Evolutionary conservation across 2,329 filamentous ascomycete species (phyloP).

Genomic region (Neoascochyta sp.): DNA sequence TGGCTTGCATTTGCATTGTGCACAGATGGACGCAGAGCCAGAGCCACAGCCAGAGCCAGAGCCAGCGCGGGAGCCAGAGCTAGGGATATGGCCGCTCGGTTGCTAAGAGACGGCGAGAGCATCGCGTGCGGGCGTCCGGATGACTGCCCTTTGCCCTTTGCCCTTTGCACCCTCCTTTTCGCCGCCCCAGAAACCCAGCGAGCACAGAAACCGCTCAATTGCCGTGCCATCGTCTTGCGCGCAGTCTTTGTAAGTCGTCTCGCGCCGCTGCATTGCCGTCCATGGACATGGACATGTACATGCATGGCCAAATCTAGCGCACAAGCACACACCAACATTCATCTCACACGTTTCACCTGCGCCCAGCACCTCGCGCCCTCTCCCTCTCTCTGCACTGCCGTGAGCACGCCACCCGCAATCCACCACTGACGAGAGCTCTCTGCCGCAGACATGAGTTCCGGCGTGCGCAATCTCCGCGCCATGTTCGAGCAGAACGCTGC

Average conservation of each 20-base stretch:
- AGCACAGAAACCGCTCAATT: conserved; percentile 4
- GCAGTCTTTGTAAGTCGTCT: conserved; percentile 22
- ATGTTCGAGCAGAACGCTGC: conserved; percentile 46
- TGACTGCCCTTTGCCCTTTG: too few species aligned
- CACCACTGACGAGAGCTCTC: conserved; percentile 25
- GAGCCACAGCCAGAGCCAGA: too few species aligned
- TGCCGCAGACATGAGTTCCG: conserved; percentile 47
- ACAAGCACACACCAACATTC: conserved; percentile 25
- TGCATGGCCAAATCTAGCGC: conserved; percentile 9
- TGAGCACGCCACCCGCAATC: conserved; percentile 16
- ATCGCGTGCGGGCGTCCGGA: too few species aligned
- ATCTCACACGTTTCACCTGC: conserved; percentile 23
- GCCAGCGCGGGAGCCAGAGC: too few species aligned
- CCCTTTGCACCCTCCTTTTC: too few species aligned
- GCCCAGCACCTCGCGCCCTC: conserved; percentile 5
- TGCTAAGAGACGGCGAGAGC: too few species aligned
- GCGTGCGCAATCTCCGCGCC: conserved; percentile 48
- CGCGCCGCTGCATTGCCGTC: too few species aligned
- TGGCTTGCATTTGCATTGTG: too few species aligned
- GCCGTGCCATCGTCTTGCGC: conserved; percentile 4
- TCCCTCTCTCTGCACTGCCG: conserved; percentile 11
- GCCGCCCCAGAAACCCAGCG: not conserved
- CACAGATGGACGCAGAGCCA: too few species aligned
- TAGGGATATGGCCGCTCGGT: too few species aligned
- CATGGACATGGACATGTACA: too few species aligned